Conservation (phyloP, 352 stramenopile genomes). For the Phytophthora cryptogea region DNA sequence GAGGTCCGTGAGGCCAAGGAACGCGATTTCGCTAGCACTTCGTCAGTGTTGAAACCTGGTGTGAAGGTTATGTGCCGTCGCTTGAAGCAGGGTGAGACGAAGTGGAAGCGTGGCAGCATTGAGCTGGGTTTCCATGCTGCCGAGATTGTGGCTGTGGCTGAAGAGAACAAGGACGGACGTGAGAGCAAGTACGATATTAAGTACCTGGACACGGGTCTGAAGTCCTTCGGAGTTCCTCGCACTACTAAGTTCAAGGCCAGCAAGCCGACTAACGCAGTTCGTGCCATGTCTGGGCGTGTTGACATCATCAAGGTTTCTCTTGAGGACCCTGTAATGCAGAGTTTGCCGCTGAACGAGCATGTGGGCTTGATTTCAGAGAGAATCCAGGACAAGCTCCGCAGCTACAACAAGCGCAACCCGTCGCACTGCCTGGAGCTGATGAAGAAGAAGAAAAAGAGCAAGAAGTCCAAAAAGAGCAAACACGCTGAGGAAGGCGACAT, state of each 20-base stretch:
- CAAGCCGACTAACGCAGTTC: constrained; percentile 65
- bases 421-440: constrained; percentile 63
- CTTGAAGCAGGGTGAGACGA: constrained; percentile 75
- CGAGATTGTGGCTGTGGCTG: constrained; percentile 64
- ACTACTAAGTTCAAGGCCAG: constrained; percentile 79
- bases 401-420: constrained; percentile 84
- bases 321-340: constrained; percentile 89
- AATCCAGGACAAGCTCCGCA: constrained; percentile 78
- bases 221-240: constrained; percentile 77
- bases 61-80: constrained; percentile 70
- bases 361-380: constrained; percentile 88
- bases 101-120: constrained; percentile 89
- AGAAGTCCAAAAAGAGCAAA: constrained; percentile 80
- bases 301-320: constrained; percentile 75
- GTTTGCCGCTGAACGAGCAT: constrained; percentile 82
- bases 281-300: constrained; percentile 80
- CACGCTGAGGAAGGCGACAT: constrained; percentile 44
- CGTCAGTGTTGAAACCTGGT: constrained; percentile 53
- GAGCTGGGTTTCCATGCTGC: constrained; percentile 73
- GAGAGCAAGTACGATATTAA: constrained; percentile 87
- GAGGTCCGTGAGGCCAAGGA: constrained; percentile 62
- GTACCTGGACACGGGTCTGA: constrained; percentile 85
- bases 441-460: constrained; percentile 65
- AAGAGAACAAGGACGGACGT: constrained; percentile 67
- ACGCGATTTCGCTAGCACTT: constrained; percentile 41